Evolutionary conservation across 2,329 filamentous ascomycete species (phyloP), one percentile per base, ranked within the genome.

Genomic region (Cladophialophora psammophila): DNA sequence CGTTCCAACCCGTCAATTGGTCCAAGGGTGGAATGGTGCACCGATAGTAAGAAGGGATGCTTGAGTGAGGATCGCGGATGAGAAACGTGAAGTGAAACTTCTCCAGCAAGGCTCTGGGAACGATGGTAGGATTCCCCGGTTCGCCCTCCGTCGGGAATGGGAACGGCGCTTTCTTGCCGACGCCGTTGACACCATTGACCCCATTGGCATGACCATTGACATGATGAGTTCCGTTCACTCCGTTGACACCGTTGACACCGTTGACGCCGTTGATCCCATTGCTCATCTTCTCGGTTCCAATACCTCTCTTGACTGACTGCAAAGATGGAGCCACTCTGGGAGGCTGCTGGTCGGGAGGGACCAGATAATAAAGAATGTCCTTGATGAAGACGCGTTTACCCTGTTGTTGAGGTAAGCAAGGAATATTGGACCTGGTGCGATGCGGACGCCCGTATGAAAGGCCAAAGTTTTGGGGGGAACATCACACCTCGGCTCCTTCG

Each of bases 351-450:
- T 91, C 83, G 3, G 92, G 92, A 5, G 93, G 91, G 71, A 96
- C 84, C 72, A 97, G 85, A 79, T 98, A 98, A 80, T 97, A 91
- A 64, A 91, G 90, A 82, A 98, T 99, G 79, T 98, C 95, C 80
- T 99, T 99, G 86, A 99, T 95, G 82, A 98, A 97, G 74, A 96
- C 83, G 73, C 94, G 91, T 83, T 96, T 97, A 75, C 89, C 91
- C 91, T 96, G 69, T 73, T 76, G 74, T 64, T 76, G 18, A 72
- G 76, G 79, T 85, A 78, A 82, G 80, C 78, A 65, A 26, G 6
- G 20, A 36, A 53, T 63, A 42, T 26, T 7, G 35, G 34, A 48
- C 18, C 15, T 36, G 36, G 54, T 50, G 60, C 40, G 50, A 60
- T 71, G 61, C 26, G 26, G 26, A 3, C 26, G 66, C 64, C 67